Evolutionary conservation across 208 protist species (phyloP).

Genomic region (Kentomonas sorsogonicus): DNA sequence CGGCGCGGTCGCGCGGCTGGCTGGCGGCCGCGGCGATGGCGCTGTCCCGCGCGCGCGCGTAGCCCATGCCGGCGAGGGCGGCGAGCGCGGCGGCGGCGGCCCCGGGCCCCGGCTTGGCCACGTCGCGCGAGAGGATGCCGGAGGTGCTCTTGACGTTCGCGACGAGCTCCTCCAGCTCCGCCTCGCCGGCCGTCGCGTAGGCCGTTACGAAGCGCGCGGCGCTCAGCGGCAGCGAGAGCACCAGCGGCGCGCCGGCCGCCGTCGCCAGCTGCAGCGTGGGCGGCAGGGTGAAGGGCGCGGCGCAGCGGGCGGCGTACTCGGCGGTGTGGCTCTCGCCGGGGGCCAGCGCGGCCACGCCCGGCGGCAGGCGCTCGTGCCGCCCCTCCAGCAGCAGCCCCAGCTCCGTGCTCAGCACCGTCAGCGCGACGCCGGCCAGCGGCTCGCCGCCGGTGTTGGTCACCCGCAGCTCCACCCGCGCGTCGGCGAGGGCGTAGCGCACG

Average conservation of each 20-base stretch:
- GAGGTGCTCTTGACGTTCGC: slow-evolving; percentile 28
- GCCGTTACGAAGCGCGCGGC: slow-evolving; percentile 57
- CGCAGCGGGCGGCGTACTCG: slow-evolving; percentile 64
- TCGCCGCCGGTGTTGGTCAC: slow-evolving; percentile 23
- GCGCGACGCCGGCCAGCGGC: slow-evolving; percentile 22
- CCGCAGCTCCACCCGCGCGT: slow-evolving; percentile 34
- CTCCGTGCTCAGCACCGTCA: slow-evolving; percentile 43
- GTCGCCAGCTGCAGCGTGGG: slow-evolving; percentile 38
- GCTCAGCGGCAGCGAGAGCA: slow-evolving; percentile 57
- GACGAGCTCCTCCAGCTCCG: slow-evolving; percentile 30
- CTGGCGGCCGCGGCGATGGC: no score
- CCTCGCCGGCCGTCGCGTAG: slow-evolving; percentile 41
- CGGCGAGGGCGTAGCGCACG: slow-evolving; percentile 37
- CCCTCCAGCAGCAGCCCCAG: slow-evolving; percentile 58
- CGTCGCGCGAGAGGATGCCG: slow-evolving; percentile 18
- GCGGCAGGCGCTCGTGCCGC: slow-evolving; percentile 22
- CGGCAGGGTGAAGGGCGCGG: slow-evolving; percentile 43
- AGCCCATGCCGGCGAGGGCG: no score
- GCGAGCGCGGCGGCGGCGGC: slow-evolving; percentile 1
- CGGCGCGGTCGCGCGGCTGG: no score
- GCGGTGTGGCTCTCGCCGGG: no score
- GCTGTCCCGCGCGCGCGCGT: no score
- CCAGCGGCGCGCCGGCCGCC: slow-evolving; percentile 20
- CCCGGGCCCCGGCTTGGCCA: slow-evolving; percentile 11
- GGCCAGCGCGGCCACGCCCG: slow-evolving; percentile 14